Evolutionary conservation across 2,329 filamentous ascomycete species (phyloP).

Genomic region (Colletotrichum aenigma): DNA sequence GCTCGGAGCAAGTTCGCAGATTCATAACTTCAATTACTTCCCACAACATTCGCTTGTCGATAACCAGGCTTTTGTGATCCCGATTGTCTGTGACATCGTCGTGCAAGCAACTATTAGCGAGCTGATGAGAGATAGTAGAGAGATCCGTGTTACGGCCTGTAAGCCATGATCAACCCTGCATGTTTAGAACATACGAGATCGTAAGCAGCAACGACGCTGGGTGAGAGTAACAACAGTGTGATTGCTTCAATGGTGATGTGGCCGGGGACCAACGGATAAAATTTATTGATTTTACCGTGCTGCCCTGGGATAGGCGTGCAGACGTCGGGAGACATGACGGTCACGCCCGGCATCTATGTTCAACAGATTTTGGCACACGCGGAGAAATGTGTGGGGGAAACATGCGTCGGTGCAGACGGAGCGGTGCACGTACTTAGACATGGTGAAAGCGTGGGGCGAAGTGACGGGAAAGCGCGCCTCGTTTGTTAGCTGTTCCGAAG

Average conservation of each 20-base stretch:
- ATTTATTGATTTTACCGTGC: not conserved
- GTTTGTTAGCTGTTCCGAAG: not conserved
- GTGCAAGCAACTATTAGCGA: too few species aligned
- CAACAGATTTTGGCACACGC: accelerated
- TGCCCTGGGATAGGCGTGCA: not conserved
- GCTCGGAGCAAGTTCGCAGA: too few species aligned
- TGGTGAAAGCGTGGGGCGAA: not conserved
- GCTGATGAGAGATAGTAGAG: too few species aligned
- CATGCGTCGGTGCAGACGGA: not conserved
- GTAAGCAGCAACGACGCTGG: not conserved
- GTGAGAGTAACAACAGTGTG: accelerated
- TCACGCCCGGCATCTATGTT: not conserved
- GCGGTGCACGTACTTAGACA: not conserved
- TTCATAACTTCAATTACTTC: too few species aligned
- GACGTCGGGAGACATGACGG: not conserved
- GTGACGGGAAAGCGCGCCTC: not conserved
- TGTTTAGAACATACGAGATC: not conserved
- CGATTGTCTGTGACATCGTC: too few species aligned
- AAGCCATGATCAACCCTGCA: too few species aligned
- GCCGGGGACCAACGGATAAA: not conserved
- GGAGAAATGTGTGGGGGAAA: not conserved
- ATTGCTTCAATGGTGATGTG: not conserved
- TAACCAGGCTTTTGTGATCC: too few species aligned
- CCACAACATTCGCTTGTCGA: too few species aligned
- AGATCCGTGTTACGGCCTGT: too few species aligned